Percentiles rank a stretch among this genome's conserved stretches.
phyloP scores from a whole-genome alignment of 176 grass and related monocot species.

The Avena insularis region DNA sequence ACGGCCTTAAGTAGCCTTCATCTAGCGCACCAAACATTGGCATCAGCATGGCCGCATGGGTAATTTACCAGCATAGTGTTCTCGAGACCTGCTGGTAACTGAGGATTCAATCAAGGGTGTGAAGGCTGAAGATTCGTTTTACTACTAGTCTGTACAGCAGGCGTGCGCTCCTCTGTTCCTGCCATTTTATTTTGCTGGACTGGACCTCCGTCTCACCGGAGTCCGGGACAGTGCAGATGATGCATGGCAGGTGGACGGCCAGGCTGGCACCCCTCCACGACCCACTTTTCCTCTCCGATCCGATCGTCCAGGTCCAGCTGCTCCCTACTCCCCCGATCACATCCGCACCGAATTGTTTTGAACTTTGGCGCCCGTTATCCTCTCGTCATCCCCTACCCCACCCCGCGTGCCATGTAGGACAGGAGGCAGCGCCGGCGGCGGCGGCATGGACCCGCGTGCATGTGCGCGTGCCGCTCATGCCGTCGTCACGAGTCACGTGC shows the following conservation, averaged over 20 bases:
- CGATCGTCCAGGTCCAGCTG: neutral
- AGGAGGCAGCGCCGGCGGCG: neutral
- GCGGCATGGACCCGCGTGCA: neutral
- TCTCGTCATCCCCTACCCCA: neutral
- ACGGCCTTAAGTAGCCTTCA: constrained; percentile 16
- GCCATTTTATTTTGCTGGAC: neutral
- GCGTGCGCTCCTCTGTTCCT: neutral
- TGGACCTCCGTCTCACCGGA: neutral
- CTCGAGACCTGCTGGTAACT: neutral
- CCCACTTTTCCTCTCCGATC: neutral
- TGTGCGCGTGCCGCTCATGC: neutral
- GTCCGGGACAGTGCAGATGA: neutral
- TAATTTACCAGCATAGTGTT: neutral
- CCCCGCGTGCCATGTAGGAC: neutral
- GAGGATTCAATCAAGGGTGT: too few relatives aligned
- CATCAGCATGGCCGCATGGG: neutral
- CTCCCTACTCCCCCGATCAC: neutral
- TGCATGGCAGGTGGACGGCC: neutral
- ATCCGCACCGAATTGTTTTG: neutral
- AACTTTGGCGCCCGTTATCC: constrained; percentile 11
- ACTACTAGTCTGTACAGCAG: too few relatives aligned
- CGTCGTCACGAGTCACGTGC: constrained; percentile 15
- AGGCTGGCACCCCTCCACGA: neutral
- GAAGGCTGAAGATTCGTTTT: too few relatives aligned
- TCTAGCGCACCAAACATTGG: neutral